Evolutionary conservation across 2,329 filamentous ascomycete species (phyloP).

Genomic region (Colletotrichum coccodes): DNA sequence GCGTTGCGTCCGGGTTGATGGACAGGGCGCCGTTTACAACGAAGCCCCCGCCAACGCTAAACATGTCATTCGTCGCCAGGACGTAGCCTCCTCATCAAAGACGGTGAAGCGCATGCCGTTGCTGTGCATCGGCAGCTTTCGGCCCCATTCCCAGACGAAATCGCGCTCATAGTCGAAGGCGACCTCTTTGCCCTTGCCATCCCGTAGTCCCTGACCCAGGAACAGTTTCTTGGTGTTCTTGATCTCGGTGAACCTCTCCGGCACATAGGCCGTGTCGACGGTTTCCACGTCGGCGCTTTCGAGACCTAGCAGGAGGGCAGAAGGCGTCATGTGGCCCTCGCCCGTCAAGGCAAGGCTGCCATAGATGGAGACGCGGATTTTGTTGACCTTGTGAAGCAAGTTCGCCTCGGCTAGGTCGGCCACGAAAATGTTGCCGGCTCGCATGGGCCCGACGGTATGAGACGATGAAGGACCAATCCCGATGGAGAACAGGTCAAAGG

Average conservation of each 20-base stretch:
- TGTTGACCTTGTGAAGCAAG: slow-evolving; percentile 55
- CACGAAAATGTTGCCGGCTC: slow-evolving; percentile 62
- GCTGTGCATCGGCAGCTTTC: slow-evolving; percentile 61
- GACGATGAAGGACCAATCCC: slow-evolving; percentile 63
- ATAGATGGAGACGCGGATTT: slow-evolving; percentile 59
- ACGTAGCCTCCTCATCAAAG: slow-evolving; percentile 57
- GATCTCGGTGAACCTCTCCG: slow-evolving; percentile 55
- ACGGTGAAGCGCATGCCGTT: slow-evolving; percentile 64
- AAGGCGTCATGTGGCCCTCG: slow-evolving; percentile 63
- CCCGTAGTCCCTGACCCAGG: slow-evolving; percentile 52
- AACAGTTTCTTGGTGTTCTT: slow-evolving; percentile 55
- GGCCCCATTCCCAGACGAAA: slow-evolving; percentile 62
- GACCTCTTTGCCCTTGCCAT: slow-evolving; percentile 54
- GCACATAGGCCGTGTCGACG: slow-evolving; percentile 59
- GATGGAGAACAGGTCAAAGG: slow-evolving; percentile 62
- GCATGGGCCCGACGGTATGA: slow-evolving; percentile 63
- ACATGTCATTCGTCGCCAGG: slow-evolving; percentile 60
- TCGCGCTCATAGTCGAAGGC: slow-evolving; percentile 60
- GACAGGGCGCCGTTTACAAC: slow-evolving; percentile 62
- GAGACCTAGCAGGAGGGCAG: slow-evolving; percentile 58
- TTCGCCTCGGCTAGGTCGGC: slow-evolving; percentile 57
- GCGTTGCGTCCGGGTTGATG: slow-evolving; percentile 44
- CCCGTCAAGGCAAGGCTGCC: slow-evolving; percentile 61
- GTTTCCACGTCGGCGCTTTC: slow-evolving; percentile 60
- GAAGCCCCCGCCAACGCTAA: slow-evolving; percentile 63